Conservation (phyloP, 768 basidiomycete species). For the Daedaleopsis nitida region DNA sequence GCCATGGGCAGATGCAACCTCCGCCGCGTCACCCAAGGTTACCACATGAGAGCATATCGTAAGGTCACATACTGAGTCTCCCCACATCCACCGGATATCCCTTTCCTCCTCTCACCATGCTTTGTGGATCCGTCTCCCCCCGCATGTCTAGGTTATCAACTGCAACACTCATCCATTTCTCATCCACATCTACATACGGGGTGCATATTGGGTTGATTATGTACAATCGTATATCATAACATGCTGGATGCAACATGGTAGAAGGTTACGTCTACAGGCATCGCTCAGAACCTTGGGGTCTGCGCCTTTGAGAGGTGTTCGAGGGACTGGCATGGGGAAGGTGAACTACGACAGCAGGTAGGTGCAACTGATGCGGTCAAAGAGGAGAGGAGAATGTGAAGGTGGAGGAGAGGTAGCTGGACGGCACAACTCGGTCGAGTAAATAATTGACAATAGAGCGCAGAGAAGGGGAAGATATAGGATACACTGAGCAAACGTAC, state of each 20-base stretch:
- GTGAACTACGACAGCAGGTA: not conserved
- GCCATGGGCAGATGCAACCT: constrained; percentile 31
- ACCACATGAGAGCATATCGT: constrained; percentile 9
- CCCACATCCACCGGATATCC: not conserved
- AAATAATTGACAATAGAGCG: constrained; percentile 5
- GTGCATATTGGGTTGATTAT: constrained; percentile 16
- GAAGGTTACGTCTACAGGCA: not conserved
- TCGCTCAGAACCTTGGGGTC: not conserved
- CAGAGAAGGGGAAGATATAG: constrained; percentile 11
- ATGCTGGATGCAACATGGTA: constrained; percentile 6
- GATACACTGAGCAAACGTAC: constrained; percentile 20
- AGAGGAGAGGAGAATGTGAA: not conserved
- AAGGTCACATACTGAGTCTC: not conserved
- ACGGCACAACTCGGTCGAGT: constrained; percentile 10
- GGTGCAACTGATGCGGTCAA: not conserved
- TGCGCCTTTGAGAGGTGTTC: not conserved
- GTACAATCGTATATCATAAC: constrained; percentile 17
- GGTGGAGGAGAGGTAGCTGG: not conserved
- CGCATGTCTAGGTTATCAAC: not conserved
- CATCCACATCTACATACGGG: constrained; percentile 7
- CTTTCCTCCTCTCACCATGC: not conserved
- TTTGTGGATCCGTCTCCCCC: not conserved
- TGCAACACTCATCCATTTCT: not conserved
- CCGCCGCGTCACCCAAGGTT: constrained; percentile 14
- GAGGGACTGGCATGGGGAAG: not conserved